Percentiles rank a stretch among this genome's conserved stretches.
Evolutionary conservation across 441 rosid species (phyloP).

Genomic region (Hura crepitans): DNA sequence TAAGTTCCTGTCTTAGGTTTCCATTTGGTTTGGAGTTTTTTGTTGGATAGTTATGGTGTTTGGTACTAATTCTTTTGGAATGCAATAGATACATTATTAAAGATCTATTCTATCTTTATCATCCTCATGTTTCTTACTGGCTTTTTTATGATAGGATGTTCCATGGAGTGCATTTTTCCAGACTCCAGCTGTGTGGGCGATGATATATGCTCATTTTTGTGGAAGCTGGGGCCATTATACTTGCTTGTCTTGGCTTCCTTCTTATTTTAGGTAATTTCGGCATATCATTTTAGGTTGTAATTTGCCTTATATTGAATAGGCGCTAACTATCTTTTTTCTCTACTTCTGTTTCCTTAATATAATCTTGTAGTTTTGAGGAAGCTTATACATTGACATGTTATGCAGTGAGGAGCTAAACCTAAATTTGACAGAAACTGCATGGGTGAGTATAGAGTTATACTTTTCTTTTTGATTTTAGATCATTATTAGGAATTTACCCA

Average conservation of each 20-base stretch:
- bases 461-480: too few species aligned
- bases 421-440: conserved; percentile 93
- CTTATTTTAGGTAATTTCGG: conserved; percentile 69
- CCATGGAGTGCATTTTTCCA: conserved; percentile 85
- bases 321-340: not conserved
- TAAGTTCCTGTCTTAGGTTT: not conserved
- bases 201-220: conserved; percentile 94
- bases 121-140: conserved; percentile 21
- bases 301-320: not conserved
- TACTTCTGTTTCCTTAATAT: conserved; percentile 12
- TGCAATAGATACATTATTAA: not conserved
- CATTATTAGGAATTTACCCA: too few species aligned
- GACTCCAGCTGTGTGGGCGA: conserved; percentile 79
- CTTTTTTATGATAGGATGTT: conserved; percentile 51
- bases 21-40: not conserved
- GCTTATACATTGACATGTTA: conserved; percentile 18
- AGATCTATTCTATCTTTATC: conserved; percentile 3
- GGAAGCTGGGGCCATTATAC: conserved; percentile 98
- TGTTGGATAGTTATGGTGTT: not conserved
- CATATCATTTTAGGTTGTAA: conserved; percentile 1
- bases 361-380: conserved; percentile 7
- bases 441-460: conserved; percentile 55
- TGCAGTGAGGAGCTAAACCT: conserved; percentile 83
- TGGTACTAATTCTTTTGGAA: not conserved
- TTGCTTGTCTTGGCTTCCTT: conserved; percentile 93